phyloP scores from a whole-genome alignment of 2,329 filamentous ascomycete species.

The Cercospora berteroae region DNA sequence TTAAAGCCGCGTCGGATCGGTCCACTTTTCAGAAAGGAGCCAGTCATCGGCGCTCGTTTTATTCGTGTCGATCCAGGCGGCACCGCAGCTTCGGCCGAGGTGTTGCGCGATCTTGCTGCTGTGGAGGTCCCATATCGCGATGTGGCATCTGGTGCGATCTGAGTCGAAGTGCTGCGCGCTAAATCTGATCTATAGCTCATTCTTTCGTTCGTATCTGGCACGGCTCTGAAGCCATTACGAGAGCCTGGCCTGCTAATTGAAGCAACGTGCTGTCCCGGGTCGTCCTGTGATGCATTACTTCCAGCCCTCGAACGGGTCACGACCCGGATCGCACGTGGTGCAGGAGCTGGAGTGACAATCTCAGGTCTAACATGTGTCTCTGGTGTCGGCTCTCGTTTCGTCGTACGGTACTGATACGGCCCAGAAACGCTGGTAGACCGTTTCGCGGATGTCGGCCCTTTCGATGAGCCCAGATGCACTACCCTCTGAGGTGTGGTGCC shows the following conservation, averaged over 20 bases:
- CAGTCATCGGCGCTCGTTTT: slow-evolving; percentile 73
- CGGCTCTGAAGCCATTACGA: slow-evolving; percentile 25
- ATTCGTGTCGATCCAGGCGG: slow-evolving; percentile 73
- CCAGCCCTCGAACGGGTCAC: slow-evolving; percentile 32
- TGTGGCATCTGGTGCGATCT: slow-evolving; percentile 51
- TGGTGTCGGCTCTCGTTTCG: slow-evolving; percentile 36
- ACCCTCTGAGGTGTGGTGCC: slow-evolving; percentile 38
- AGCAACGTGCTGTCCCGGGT: slow-evolving; percentile 23
- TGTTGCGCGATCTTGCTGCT: slow-evolving; percentile 49
- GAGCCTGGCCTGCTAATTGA: slow-evolving; percentile 36
- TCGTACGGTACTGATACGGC: slow-evolving; percentile 33
- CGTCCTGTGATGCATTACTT: slow-evolving; percentile 40
- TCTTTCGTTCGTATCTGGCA: slow-evolving; percentile 24
- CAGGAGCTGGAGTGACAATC: slow-evolving; percentile 39
- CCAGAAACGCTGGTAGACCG: slow-evolving; percentile 37
- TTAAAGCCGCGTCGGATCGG: slow-evolving; percentile 71
- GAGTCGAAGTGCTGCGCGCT: slow-evolving; percentile 38
- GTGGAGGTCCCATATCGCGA: slow-evolving; percentile 45
- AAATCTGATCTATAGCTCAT: slow-evolving; percentile 27
- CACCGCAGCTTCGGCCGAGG: slow-evolving; percentile 60
- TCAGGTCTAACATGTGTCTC: slow-evolving; percentile 30
- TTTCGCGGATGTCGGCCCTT: slow-evolving; percentile 34
- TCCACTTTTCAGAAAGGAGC: slow-evolving; percentile 70
- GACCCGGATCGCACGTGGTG: slow-evolving; percentile 33
- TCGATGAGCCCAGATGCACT: slow-evolving; percentile 34